These are phyloP conservation scores for Prunus dulcis DNA, from an alignment of 306 rosid species.

Conservation along the genomic window DNA sequence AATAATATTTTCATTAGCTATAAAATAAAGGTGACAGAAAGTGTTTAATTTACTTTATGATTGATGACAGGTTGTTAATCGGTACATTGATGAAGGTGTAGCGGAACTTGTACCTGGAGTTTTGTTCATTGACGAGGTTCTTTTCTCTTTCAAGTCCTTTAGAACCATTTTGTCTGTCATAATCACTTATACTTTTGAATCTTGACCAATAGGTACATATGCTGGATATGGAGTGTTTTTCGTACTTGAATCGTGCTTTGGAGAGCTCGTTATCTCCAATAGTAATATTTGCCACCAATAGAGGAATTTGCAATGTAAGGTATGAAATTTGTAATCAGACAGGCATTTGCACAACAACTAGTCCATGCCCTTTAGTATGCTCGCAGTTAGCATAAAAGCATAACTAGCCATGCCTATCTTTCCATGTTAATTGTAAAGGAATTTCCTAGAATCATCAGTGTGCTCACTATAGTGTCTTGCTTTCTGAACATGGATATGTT, in stretches of 20 bases:
- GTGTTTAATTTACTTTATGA: background rate
- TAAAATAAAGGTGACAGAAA: background rate
- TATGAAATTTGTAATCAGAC: constrained; percentile 26
- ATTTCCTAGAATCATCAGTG: background rate
- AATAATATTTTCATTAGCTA: background rate
- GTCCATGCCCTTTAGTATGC: background rate
- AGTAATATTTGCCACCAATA: constrained; percentile 92
- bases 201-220: constrained; percentile 71
- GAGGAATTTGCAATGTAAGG: constrained; percentile 98
- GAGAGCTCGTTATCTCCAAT: constrained; percentile 97
- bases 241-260: constrained; percentile 90
- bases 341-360: background rate
- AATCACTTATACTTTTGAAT: constrained; percentile 15
- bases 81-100: constrained; percentile 92
- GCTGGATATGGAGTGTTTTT: constrained; percentile 97
- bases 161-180: constrained; percentile 1
- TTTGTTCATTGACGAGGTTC: constrained; percentile 55
- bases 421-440: background rate
- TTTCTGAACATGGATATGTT: constrained; percentile 24
- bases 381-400: background rate
- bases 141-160: background rate
- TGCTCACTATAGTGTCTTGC: background rate
- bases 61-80: constrained; percentile 76
- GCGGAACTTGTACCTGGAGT: constrained; percentile 99
- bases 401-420: background rate